Evolutionary conservation across 352 stramenopile species (phyloP).

Genomic region (Phytophthora fragariae): DNA sequence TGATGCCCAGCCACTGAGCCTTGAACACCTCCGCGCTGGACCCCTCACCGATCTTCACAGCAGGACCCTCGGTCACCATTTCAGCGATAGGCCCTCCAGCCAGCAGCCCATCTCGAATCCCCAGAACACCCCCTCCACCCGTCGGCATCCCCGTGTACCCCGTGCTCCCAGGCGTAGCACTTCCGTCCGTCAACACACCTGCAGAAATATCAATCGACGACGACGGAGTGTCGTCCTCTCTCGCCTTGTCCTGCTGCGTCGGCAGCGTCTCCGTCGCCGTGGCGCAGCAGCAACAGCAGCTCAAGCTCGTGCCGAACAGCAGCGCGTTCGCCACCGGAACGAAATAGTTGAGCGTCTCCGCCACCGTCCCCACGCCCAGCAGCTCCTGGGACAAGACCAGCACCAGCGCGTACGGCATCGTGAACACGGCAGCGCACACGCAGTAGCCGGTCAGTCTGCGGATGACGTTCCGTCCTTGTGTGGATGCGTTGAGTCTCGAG

Average conservation of each 20-base stretch:
- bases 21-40: conserved; percentile 75
- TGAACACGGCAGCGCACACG: conserved; percentile 54
- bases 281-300: conserved; percentile 60
- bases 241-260: conserved; percentile 15
- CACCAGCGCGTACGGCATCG: conserved; percentile 60
- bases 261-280: conserved; percentile 6
- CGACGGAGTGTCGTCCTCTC: conserved; percentile 25
- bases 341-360: conserved; percentile 66
- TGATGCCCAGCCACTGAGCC: conserved; percentile 78
- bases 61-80: conserved; percentile 67
- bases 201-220: conserved; percentile 43
- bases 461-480: conserved; percentile 66
- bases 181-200: conserved; percentile 22
- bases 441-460: conserved; percentile 64
- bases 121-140: conserved; percentile 15
- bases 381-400: conserved; percentile 39
- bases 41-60: conserved; percentile 73
- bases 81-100: conserved; percentile 49
- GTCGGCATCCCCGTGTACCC: conserved; percentile 11
- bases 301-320: conserved; percentile 70
- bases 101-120: conserved; percentile 24
- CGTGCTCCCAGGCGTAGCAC: conserved; percentile 16
- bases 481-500: conserved; percentile 63
- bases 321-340: conserved; percentile 69
- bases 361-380: conserved; percentile 47